Evolutionary conservation across 1,284 basidiomycete species (phyloP), one percentile per base, ranked within the genome.

Genomic region (Ceratobasidium sp.): DNA sequence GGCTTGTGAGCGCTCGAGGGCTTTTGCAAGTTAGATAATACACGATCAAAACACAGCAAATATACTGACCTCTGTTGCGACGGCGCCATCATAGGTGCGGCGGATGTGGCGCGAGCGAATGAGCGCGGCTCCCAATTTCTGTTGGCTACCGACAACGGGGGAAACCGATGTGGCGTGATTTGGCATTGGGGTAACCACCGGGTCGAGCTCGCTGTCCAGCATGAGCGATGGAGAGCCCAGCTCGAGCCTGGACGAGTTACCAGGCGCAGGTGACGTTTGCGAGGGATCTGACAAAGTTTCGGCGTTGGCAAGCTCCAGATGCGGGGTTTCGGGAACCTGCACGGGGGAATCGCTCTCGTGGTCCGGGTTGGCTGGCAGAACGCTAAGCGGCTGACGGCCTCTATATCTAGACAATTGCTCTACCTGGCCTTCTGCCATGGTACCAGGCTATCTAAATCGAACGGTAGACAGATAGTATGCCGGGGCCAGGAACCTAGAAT

Each of bases 161-260:
- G 44, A 46, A 38, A 50, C 44, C 27, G 65, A 38, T 3, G 65
- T 67, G 18, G 50, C 65, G 65, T 30, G 65, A 14, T 2, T 14
- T 30, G 41, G 14, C 44, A 16, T 48, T 10, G 62, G 20, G 3
- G 62, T 16, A 41, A 65, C 20, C 18, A 18, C 62, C 2, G 41
- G 62, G 62, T 65, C 62, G 33, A 65, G 62, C 16, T 20, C 38
- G 35, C 41, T 12, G 62, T 41, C 41, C 16, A 41, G 62, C 35
- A 35, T 38, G 16, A 41, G 62, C 30, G 62, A 41, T 3, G 62
- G 62, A 4, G 62, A 35, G 7, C 16, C 44, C 35, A 41, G 41
- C 62, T 65, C 62, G 62, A 35, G 62, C 18, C 62, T 41, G 16
- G 62, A 41, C 8, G 33, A 38, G 62, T 65, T 44, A 41, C 62